These are phyloP conservation scores for Leccinum sublutescens DNA, from an alignment of 768 basidiomycete genomes.

Conservation along the genomic window DNA sequence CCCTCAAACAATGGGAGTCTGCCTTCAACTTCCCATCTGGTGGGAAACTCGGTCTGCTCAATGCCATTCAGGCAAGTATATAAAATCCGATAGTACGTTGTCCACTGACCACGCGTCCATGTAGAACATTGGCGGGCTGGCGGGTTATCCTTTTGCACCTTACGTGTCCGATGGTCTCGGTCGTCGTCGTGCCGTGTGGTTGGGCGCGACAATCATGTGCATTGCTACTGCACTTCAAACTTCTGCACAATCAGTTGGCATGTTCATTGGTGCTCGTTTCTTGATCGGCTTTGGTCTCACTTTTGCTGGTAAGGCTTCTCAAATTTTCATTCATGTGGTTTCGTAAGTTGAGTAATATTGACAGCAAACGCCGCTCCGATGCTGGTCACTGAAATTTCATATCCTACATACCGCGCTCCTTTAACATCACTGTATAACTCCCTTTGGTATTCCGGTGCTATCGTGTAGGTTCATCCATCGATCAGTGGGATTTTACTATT, in stretches of 20 bases:
- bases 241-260: slow-evolving; percentile 65
- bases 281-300: slow-evolving; percentile 76
- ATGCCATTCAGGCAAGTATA: slow-evolving; percentile 62
- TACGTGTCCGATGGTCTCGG: slow-evolving; percentile 73
- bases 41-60: slow-evolving; percentile 62
- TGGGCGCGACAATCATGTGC: slow-evolving; percentile 72
- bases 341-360: slow-evolving; percentile 4
- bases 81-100: background rate
- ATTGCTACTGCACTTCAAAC: slow-evolving; percentile 67
- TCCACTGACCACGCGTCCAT: background rate
- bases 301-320: slow-evolving; percentile 50
- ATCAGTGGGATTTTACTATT: background rate
- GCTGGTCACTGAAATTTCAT: slow-evolving; percentile 83
- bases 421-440: slow-evolving; percentile 80
- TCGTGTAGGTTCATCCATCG: slow-evolving; percentile 49
- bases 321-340: background rate
- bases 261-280: slow-evolving; percentile 83
- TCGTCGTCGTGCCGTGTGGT: slow-evolving; percentile 60
- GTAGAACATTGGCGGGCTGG: slow-evolving; percentile 68
- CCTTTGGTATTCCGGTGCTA: slow-evolving; percentile 83
- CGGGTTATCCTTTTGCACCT: slow-evolving; percentile 67
- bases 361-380: slow-evolving; percentile 73
- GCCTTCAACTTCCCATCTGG: slow-evolving; percentile 62
- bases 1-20: slow-evolving; percentile 56
- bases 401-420: slow-evolving; percentile 77